A percentile compares a stretch with the other conserved stretches of the same genome.
Conservation (phyloP, 129 eudicot genomes). For the Flaveria trinervia region DNA sequence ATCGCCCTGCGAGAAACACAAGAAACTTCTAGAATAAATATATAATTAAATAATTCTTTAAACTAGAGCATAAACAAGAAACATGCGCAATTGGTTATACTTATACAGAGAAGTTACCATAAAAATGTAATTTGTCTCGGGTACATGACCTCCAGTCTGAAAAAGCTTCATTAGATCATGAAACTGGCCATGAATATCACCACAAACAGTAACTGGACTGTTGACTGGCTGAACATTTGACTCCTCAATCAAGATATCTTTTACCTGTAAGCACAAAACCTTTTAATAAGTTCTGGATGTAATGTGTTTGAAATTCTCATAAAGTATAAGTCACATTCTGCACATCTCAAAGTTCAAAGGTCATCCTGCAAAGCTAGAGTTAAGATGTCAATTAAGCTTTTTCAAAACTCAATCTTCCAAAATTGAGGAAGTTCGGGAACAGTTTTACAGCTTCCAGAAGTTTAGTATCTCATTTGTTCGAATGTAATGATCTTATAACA, state of each 20-base stretch:
- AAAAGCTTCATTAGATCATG: slow-evolving; percentile 97
- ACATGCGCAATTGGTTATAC: not conserved
- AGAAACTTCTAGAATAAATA: slow-evolving; percentile 16
- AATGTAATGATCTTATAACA: not conserved
- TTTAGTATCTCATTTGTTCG: not conserved
- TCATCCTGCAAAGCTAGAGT: not conserved
- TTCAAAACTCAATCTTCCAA: not conserved
- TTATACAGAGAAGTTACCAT: slow-evolving; percentile 51
- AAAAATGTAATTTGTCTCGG: slow-evolving; percentile 91
- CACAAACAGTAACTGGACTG: slow-evolving; percentile 98
- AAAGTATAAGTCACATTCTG: not conserved
- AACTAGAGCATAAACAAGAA: not conserved
- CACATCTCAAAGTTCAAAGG: slow-evolving; percentile 3
- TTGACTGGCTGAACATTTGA: slow-evolving; percentile 99
- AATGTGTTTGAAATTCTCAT: not conserved
- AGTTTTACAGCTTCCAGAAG: not conserved
- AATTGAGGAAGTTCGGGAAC: not conserved
- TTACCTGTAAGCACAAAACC: slow-evolving; percentile 60
- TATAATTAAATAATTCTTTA: slow-evolving; percentile 17
- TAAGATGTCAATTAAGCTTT: not conserved
- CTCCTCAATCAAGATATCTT: slow-evolving; percentile 95
- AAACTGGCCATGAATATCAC: slow-evolving; percentile 98
- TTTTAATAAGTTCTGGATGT: not conserved
- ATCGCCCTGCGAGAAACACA: slow-evolving; percentile 71
- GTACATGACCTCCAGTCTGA: slow-evolving; percentile 99